Percentiles rank a stretch among this genome's conserved stretches.
These are phyloP conservation scores for Paramecium pentaurelia DNA, from an alignment of 73 alveolate species.

Conservation along the genomic window DNA sequence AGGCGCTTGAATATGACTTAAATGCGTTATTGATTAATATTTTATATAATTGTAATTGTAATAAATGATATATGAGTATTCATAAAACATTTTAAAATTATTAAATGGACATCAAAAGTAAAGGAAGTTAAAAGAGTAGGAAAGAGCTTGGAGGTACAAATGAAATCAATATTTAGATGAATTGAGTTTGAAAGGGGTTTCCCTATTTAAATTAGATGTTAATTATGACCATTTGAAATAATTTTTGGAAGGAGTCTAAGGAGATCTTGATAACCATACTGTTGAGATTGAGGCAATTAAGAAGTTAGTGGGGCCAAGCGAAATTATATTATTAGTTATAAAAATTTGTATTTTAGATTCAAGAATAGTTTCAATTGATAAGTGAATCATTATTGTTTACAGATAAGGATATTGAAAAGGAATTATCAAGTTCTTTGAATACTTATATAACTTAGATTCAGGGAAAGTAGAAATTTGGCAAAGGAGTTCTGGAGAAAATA, in stretches of 20 bases:
- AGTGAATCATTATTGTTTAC: neutral
- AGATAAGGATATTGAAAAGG: conserved; percentile 58
- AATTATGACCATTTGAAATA: conserved; percentile 57
- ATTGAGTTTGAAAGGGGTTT: conserved; percentile 49
- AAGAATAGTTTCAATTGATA: neutral
- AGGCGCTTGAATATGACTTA: neutral
- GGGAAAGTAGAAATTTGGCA: conserved; percentile 28
- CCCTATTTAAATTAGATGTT: conserved; percentile 54
- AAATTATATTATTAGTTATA: neutral
- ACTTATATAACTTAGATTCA: conserved; percentile 12
- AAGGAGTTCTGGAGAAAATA: conserved; percentile 38
- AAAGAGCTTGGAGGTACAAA: conserved; percentile 13
- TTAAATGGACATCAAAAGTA: conserved; percentile 35
- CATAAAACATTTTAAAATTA: neutral
- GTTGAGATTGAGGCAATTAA: conserved; percentile 39
- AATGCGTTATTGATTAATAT: neutral
- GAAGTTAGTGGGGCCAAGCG: conserved; percentile 42
- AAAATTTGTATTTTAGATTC: neutral
- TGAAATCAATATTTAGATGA: neutral
- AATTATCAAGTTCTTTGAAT: neutral
- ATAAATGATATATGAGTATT: neutral
- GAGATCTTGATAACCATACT: conserved; percentile 14
- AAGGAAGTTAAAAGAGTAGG: conserved; percentile 29
- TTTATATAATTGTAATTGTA: neutral
- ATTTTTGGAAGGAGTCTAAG: conserved; percentile 52